Evolutionary conservation across 2,329 filamentous ascomycete genomes (phyloP), one percentile per base, ranked within the genome.

Genomic region (Dothistroma septosporum): DNA sequence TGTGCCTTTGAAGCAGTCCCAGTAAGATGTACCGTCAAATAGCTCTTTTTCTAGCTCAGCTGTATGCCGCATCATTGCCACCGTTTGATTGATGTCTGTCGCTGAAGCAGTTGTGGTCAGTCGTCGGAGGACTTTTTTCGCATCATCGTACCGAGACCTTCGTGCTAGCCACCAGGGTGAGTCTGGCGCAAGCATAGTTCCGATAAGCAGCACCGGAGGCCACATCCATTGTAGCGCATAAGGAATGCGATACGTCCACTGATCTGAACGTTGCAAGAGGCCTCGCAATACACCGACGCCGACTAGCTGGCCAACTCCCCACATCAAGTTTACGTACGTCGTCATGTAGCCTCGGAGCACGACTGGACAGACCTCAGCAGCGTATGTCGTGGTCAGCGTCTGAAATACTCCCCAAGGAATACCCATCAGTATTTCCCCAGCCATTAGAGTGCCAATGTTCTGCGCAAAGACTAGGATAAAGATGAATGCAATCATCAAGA

Each of bases 341-440:
- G 84, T 86, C 16, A 85, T 74, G 57, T 83, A 81, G 14, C 80
- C 82, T 21, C 85, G 79, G 41, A 87, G 77, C 1, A 79, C 79
- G 50, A 83, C 76, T 6, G 85, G 85, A 41, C 82, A 83, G 12
- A 87, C 81, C 68, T 90, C 87, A 58, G 85, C 85, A 33, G 87
- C 87, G 68, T 90, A 90, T 0, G 85, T 86, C 62, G 83, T 75
- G 12, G 76, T 73, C 28, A 77, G 68, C 4, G 66, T 69, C 31
- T 69, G 66, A 54, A 69, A 72, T 0, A 64, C 63, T 31, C 65
- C 66, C 66, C 67, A 70, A 2, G 73, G 74, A 48, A 76, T 70
- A 16, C 76, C 76, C 33, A 72, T 37, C 9, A 62, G 28, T 14
- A 70, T 56, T 54, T 66, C 61, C 8, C 67, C 70, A 14, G 69